These are phyloP conservation scores for Aspergillus coremiiformis DNA, from an alignment of 495 filamentous ascomycete genomes.

Conservation along the genomic window DNA sequence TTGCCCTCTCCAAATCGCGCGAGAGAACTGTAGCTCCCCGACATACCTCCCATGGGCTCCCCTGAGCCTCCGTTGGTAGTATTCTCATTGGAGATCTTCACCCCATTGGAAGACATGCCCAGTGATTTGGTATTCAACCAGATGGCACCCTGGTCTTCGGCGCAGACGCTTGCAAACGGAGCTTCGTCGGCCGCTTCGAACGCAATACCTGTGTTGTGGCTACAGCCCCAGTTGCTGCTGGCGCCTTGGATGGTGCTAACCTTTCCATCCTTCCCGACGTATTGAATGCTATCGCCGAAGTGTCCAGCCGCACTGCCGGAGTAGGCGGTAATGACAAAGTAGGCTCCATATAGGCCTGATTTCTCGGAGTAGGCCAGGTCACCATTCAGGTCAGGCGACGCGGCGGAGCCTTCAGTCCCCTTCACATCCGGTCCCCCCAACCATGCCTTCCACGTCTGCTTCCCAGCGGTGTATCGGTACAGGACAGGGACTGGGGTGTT, in stretches of 20 bases:
- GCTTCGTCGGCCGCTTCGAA: constrained; percentile 44
- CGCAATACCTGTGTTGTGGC: constrained; percentile 52
- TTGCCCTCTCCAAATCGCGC: constrained; percentile 36
- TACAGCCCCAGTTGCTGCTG: constrained; percentile 47
- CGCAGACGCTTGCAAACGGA: constrained; percentile 46
- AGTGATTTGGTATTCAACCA: constrained; percentile 51
- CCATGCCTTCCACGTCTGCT: constrained; percentile 44
- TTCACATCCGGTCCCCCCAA: constrained; percentile 46
- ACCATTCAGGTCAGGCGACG: constrained; percentile 46
- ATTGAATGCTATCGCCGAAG: constrained; percentile 48
- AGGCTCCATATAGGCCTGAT: constrained; percentile 45
- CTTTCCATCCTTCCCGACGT: constrained; percentile 37
- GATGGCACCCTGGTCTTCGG: constrained; percentile 50
- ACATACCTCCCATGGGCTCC: constrained; percentile 53
- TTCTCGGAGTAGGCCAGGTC: constrained; percentile 47
- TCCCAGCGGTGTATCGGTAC: constrained; percentile 40
- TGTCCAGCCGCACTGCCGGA: constrained; percentile 42
- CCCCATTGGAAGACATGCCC: constrained; percentile 39
- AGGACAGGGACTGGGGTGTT: constrained; percentile 41
- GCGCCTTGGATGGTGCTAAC: constrained; percentile 38
- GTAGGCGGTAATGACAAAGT: constrained; percentile 50
- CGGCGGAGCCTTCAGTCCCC: constrained; percentile 30
- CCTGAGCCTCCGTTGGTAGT: constrained; percentile 45
- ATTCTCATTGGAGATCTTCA: constrained; percentile 51
- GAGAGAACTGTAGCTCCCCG: constrained; percentile 44